phyloP scores from a whole-genome alignment of 2,329 filamentous ascomycete species.

The Periconia sp. region DNA sequence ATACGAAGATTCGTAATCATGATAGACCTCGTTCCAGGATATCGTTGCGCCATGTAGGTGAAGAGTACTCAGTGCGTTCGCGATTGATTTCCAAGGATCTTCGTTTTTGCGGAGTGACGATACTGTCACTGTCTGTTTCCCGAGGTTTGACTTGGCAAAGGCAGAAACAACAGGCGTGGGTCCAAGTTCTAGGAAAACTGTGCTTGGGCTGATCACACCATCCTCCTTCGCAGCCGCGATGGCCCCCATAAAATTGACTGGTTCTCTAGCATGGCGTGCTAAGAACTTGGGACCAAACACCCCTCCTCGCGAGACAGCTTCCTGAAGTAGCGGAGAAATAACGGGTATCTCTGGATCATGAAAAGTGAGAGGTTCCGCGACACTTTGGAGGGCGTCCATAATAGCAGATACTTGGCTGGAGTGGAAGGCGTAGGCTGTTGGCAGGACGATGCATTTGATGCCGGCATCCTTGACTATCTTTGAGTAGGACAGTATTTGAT shows the following conservation, averaged over 20 bases:
- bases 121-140: constrained; percentile 55
- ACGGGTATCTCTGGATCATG: constrained; percentile 61
- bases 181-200: constrained; percentile 72
- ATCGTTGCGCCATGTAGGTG: constrained; percentile 64
- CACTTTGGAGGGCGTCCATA: constrained; percentile 59
- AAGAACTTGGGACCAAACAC: constrained; percentile 65
- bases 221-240: constrained; percentile 60
- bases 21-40: constrained; percentile 71
- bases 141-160: constrained; percentile 68
- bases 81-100: constrained; percentile 65
- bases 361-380: constrained; percentile 59
- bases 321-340: constrained; percentile 67
- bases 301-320: constrained; percentile 60
- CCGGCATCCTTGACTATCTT: background rate
- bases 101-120: constrained; percentile 66
- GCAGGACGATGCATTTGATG: background rate
- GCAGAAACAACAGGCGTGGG: constrained; percentile 69
- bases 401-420: constrained; percentile 67
- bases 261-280: constrained; percentile 64
- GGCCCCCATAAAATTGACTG: constrained; percentile 69
- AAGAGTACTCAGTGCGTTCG: constrained; percentile 59
- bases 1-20: constrained; percentile 60
- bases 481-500: background rate
- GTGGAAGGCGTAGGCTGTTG: constrained; percentile 63
- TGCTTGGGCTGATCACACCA: constrained; percentile 65